Conservation (phyloP, 148 eudicot genomes). For the Beta vulgaris region DNA sequence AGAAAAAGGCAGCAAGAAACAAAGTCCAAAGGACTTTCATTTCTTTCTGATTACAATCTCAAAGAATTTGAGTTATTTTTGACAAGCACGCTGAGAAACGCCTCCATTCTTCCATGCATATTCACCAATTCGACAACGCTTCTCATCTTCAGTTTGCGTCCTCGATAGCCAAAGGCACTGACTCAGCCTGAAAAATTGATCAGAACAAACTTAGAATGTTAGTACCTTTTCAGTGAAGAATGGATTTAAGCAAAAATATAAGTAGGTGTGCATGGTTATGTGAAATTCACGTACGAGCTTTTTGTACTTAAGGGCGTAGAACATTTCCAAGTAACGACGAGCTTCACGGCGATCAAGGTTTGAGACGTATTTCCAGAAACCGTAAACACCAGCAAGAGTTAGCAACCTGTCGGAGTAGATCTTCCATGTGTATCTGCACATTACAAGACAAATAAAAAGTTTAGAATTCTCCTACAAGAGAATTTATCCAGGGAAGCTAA, state of each 20-base stretch:
- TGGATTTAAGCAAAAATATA: not conserved
- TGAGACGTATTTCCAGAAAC: slow-evolving; percentile 95
- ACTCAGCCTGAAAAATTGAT: slow-evolving; percentile 59
- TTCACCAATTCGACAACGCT: slow-evolving; percentile 1
- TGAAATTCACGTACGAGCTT: slow-evolving; percentile 55
- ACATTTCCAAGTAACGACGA: slow-evolving; percentile 94
- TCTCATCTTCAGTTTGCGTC: slow-evolving; percentile 18
- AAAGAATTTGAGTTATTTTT: slow-evolving; percentile 34
- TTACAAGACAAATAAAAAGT: not conserved
- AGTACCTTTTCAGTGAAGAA: not conserved
- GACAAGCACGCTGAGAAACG: slow-evolving; percentile 7
- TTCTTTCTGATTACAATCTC: slow-evolving; percentile 35
- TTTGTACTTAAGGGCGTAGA: slow-evolving; percentile 86
- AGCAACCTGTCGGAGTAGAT: slow-evolving; percentile 84
- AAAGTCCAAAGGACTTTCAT: slow-evolving; percentile 11
- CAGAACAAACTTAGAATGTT: not conserved
- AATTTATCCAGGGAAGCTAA: too few species aligned
- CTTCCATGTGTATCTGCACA: slow-evolving; percentile 86
- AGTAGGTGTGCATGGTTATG: not conserved
- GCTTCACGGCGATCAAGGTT: slow-evolving; percentile 89
- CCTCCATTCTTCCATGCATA: slow-evolving; percentile 21
- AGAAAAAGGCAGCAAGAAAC: not conserved
- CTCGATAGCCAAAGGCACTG: slow-evolving; percentile 79
- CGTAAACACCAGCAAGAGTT: slow-evolving; percentile 92
- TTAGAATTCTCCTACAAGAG: not conserved